phyloP scores from a whole-genome alignment of 345 rosid species.

The Raphanus sativus region DNA sequence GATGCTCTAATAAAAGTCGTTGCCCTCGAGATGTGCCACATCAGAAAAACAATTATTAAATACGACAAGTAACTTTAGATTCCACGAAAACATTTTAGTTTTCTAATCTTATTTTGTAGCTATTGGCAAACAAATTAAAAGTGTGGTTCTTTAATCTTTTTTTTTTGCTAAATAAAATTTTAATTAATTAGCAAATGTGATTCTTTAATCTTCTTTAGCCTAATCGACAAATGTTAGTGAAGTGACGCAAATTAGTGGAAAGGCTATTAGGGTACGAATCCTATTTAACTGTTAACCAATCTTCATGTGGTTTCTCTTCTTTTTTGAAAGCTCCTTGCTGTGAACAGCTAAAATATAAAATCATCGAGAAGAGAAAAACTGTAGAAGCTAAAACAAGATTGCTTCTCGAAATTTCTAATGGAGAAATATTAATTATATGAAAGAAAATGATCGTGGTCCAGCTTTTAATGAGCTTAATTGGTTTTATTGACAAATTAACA shows the following conservation, averaged over 20 bases:
- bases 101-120: neutral
- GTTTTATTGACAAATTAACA: conserved; percentile 34
- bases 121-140: neutral
- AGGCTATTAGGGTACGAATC: neutral
- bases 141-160: neutral
- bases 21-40: conserved; percentile 38
- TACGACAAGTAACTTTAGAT: conserved; percentile 35
- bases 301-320: neutral
- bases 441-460: conserved; percentile 33
- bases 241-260: neutral
- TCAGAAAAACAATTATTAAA: neutral
- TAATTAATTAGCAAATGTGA: neutral
- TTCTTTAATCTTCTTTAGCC: neutral
- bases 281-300: neutral
- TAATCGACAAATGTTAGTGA: conserved; percentile 11
- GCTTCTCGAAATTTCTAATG: conserved; percentile 31
- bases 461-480: conserved; percentile 37
- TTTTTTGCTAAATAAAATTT: too few species aligned
- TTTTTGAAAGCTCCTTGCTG: neutral
- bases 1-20: neutral
- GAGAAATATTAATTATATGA: neutral
- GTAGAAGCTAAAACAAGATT: conserved; percentile 27
- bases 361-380: neutral
- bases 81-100: conserved; percentile 11
- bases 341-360: conserved; percentile 22